Percentiles rank a stretch among this genome's conserved stretches.
These are phyloP conservation scores for Cercospora berteroae DNA, from an alignment of 2,329 filamentous ascomycete species.

Conservation along the genomic window DNA sequence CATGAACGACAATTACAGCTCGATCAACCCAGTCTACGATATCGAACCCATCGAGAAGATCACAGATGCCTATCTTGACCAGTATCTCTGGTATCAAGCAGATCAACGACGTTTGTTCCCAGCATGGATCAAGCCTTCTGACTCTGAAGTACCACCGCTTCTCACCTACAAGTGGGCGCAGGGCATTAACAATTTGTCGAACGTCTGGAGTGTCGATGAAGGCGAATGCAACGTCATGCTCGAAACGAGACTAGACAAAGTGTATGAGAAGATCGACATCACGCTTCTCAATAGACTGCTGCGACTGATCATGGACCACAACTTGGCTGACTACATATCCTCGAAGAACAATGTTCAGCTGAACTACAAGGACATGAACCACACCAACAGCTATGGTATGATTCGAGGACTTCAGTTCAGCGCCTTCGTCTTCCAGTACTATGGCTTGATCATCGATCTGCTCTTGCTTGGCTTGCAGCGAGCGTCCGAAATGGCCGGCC, in stretches of 20 bases:
- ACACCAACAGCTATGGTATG: constrained; percentile 98
- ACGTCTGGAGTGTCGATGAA: constrained; percentile 90
- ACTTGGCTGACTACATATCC: constrained; percentile 97
- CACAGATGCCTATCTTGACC: constrained; percentile 95
- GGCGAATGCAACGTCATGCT: constrained; percentile 99
- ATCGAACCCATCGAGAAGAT: constrained; percentile 99
- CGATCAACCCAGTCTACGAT: constrained; percentile 98
- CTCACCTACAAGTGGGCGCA: constrained; percentile 99
- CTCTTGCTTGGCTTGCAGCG: constrained; percentile 88
- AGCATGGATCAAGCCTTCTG: constrained; percentile 98
- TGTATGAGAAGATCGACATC: constrained; percentile 98
- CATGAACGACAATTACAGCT: constrained; percentile 99
- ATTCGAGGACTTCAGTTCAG: constrained; percentile 97
- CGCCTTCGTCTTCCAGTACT: constrained; percentile 98
- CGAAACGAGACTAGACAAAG: constrained; percentile 96
- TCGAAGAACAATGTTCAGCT: constrained; percentile 99
- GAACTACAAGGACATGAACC: constrained; percentile 99
- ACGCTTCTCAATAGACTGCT: constrained; percentile 91
- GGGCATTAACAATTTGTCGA: constrained; percentile 95
- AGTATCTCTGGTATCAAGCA: constrained; percentile 98
- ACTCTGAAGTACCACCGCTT: constrained; percentile 92
- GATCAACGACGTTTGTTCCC: constrained; percentile 97
- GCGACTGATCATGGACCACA: constrained; percentile 98
- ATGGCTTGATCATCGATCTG: constrained; percentile 91
- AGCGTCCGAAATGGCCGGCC: constrained; percentile 95